Percentiles rank a stretch among this genome's conserved stretches.
Evolutionary conservation across 176 grass and related monocot genomes (phyloP).

Genomic region (Oryza glumipatula): DNA sequence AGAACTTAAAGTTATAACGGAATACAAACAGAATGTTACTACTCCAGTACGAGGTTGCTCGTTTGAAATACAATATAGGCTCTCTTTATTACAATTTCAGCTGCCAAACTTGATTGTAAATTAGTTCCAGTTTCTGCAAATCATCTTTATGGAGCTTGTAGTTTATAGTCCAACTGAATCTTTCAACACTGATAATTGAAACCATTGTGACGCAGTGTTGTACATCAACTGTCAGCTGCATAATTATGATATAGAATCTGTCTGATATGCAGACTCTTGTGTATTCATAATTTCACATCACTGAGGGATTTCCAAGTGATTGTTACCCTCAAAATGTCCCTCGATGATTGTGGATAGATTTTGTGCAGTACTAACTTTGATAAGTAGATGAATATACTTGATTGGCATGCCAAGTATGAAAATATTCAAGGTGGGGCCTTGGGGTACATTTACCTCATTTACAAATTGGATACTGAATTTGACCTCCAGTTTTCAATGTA

Average conservation of each 20-base stretch:
- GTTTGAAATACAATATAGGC: neutral
- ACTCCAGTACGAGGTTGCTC: neutral
- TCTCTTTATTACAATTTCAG: neutral
- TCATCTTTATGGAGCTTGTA: neutral
- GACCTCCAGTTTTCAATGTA: neutral
- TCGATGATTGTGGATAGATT: neutral
- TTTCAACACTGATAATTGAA: neutral
- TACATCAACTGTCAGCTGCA: neutral
- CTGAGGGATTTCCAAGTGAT: neutral
- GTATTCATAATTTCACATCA: too few species aligned
- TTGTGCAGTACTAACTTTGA: neutral
- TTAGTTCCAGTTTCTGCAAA: neutral
- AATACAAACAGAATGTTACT: neutral
- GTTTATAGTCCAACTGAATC: neutral
- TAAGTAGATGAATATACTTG: neutral
- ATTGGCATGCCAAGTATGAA: slow-evolving; percentile 3
- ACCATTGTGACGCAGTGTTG: neutral
- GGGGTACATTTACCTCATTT: neutral
- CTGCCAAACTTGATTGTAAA: neutral
- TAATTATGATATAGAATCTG: neutral
- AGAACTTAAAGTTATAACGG: neutral
- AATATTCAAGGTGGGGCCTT: neutral
- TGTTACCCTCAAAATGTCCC: neutral
- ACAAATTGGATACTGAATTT: neutral
- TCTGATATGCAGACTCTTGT: neutral